Percentiles rank a stretch among this genome's conserved stretches.
These are phyloP conservation scores for Juncus effusus DNA, from an alignment of 176 grass and related monocot species.

Conservation along the genomic window DNA sequence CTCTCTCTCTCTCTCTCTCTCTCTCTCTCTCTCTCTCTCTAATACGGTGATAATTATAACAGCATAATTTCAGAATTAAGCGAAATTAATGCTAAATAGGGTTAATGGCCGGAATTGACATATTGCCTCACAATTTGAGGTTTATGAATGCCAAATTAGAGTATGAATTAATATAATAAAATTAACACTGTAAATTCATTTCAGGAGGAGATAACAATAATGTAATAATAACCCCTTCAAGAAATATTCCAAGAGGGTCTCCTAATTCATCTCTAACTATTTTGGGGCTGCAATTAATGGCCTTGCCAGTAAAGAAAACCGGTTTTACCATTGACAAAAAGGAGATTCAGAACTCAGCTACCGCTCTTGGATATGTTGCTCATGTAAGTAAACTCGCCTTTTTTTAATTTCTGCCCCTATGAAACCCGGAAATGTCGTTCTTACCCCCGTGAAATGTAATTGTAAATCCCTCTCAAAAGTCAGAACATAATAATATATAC, in stretches of 20 bases:
- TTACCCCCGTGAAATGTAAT: too few relatives aligned
- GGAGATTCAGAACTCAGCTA: conserved; percentile 57
- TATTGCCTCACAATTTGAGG: too few relatives aligned
- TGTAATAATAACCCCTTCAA: conserved; percentile 25
- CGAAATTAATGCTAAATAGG: too few relatives aligned
- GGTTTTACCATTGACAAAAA: conserved; percentile 80
- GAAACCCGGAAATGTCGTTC: neutral
- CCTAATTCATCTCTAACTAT: conserved; percentile 48
- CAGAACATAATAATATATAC: too few relatives aligned
- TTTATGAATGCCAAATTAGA: too few relatives aligned
- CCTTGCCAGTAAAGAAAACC: conserved; percentile 51
- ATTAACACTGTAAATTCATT: conserved; percentile 30
- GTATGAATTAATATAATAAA: neutral
- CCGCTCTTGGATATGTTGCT: conserved; percentile 69
- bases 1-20: conserved; percentile 11
- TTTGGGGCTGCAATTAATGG: conserved; percentile 58
- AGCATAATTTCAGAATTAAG: too few relatives aligned
- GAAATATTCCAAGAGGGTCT: conserved; percentile 29
- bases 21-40: conserved; percentile 4
- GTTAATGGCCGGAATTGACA: too few relatives aligned
- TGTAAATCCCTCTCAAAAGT: too few relatives aligned
- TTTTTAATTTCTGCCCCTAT: neutral
- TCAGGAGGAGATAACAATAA: conserved; percentile 32
- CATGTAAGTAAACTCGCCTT: conserved; percentile 55
- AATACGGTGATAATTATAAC: too few relatives aligned